phyloP scores from a whole-genome alignment of 2,329 filamentous ascomycete genomes.

The Aspergillus udagawae region DNA sequence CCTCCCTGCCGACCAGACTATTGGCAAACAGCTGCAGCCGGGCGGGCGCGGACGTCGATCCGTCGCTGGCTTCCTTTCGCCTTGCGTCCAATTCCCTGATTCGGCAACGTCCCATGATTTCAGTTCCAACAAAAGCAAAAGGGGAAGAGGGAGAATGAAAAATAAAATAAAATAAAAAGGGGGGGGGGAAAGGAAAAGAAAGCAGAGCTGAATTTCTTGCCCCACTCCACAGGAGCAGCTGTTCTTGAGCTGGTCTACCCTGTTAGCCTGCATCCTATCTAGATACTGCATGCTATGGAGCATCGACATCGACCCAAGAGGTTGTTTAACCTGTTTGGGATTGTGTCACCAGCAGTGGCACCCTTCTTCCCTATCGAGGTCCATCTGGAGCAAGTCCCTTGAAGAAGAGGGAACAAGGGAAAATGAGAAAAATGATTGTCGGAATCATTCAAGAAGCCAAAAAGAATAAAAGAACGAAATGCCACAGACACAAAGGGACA shows the following conservation, averaged over 20 bases:
- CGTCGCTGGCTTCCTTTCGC: conserved; percentile 25
- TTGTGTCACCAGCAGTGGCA: conserved; percentile 26
- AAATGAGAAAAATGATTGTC: conserved; percentile 1
- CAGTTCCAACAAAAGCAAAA: neutral
- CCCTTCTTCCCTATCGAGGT: neutral
- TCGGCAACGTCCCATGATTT: conserved; percentile 14
- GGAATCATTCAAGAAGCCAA: neutral
- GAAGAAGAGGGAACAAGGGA: conserved; percentile 9
- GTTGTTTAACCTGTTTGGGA: conserved; percentile 15
- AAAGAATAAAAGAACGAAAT: conserved; percentile 1
- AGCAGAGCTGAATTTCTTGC: neutral
- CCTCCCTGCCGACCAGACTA: conserved; percentile 32
- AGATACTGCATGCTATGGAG: neutral
- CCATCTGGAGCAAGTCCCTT: conserved; percentile 8
- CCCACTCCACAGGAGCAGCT: conserved; percentile 1
- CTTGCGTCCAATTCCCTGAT: conserved; percentile 29
- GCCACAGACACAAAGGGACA: conserved; percentile 5
- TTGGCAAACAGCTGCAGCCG: conserved; percentile 32
- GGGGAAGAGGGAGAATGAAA: neutral
- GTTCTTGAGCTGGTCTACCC: neutral
- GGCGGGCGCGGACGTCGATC: conserved; percentile 35
- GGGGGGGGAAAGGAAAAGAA: conserved; percentile 1
- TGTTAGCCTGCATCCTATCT: neutral
- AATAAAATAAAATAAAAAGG: neutral
- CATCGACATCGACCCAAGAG: conserved; percentile 1